Conservation (phyloP, 306 rosid species). For the Comarum palustre region DNA sequence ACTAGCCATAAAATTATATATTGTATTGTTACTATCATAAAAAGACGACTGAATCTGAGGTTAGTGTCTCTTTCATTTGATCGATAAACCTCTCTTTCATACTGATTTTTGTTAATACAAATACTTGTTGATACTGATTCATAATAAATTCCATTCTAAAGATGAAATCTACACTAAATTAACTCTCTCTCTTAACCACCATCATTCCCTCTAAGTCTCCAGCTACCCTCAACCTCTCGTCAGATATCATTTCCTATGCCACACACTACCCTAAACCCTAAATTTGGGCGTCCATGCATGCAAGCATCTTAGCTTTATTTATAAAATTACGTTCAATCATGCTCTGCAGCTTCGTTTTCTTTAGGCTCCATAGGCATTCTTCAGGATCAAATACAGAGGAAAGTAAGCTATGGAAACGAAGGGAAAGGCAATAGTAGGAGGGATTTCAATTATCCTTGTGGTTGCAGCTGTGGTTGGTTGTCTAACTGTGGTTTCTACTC, state of each 20-base stretch:
- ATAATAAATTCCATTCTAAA: no score
- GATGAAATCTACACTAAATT: background rate
- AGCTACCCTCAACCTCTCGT: background rate
- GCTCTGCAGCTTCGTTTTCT: background rate
- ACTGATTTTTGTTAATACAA: no score
- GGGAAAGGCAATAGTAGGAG: conserved; percentile 15
- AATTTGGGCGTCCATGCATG: background rate
- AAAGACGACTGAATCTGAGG: no score
- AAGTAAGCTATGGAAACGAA: background rate
- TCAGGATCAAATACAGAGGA: background rate
- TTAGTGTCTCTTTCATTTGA: no score
- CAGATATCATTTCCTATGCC: background rate
- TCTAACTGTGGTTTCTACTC: background rate
- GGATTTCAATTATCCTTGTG: conserved; percentile 22
- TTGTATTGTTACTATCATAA: no score
- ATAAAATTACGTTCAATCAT: background rate
- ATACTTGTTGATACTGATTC: no score
- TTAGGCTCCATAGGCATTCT: background rate
- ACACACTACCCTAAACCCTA: conserved; percentile 9
- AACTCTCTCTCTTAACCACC: conserved; percentile 1
- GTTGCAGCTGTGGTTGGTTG: conserved; percentile 22
- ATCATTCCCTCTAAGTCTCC: background rate
- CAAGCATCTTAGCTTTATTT: background rate
- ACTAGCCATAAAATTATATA: no score
- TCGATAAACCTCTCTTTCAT: no score